These are phyloP conservation scores for Leptographium wingfieldii DNA, from an alignment of 2,329 filamentous ascomycete species.

Conservation along the genomic window DNA sequence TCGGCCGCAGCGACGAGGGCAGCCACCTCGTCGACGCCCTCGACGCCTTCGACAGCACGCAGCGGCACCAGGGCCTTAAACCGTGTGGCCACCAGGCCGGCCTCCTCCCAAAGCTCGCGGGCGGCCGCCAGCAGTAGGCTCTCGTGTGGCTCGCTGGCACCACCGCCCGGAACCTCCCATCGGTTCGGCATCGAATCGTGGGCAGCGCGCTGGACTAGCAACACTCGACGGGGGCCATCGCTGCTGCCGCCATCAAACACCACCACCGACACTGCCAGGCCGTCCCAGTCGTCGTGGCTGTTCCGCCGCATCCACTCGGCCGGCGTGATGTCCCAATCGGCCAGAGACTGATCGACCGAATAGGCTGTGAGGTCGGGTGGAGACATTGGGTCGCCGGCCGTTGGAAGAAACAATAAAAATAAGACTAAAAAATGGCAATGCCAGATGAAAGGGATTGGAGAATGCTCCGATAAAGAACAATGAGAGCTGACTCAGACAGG, in stretches of 20 bases:
- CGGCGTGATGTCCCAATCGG: conserved; percentile 11
- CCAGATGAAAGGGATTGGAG: too few relatives aligned
- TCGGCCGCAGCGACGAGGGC: neutral
- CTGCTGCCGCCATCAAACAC: conserved; percentile 15
- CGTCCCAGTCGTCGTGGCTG: conserved; percentile 10
- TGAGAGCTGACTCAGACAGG: too few relatives aligned
- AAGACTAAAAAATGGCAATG: too few relatives aligned
- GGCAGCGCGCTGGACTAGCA: conserved; percentile 26
- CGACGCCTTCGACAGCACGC: neutral
- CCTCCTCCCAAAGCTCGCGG: conserved; percentile 30
- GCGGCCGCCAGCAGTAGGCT: conserved; percentile 23
- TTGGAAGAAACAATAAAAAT: too few relatives aligned
- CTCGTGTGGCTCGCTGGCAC: conserved; percentile 24
- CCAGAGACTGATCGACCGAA: conserved; percentile 12
- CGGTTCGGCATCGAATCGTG: conserved; percentile 24
- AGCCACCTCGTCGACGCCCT: neutral
- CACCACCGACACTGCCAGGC: conserved; percentile 16
- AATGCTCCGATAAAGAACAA: too few relatives aligned
- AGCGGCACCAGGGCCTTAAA: conserved; percentile 14
- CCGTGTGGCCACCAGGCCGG: conserved; percentile 19
- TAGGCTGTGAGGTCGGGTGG: conserved; percentile 9
- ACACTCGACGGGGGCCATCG: conserved; percentile 16
- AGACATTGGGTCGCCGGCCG: neutral
- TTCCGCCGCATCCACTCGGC: conserved; percentile 12
- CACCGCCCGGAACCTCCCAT: conserved; percentile 29